phyloP scores from a whole-genome alignment of 169 alveolate species.

The Amoebophrya sp. region DNA sequence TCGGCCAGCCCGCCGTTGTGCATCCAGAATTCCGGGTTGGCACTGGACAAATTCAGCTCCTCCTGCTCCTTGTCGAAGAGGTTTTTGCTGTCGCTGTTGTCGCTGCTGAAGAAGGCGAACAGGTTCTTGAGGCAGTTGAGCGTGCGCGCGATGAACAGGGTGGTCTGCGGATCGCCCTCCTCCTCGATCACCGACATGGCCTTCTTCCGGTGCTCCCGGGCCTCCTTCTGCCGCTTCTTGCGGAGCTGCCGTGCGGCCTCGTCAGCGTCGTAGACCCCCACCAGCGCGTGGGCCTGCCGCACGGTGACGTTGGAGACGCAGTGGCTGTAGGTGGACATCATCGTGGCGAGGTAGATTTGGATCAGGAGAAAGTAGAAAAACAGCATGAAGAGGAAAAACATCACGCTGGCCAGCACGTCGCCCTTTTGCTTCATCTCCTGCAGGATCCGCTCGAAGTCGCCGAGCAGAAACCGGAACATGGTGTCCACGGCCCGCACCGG shows the following conservation, averaged over 20 bases:
- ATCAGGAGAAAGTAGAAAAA: slow-evolving; percentile 3
- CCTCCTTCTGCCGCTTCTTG: not conserved
- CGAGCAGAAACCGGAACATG: slow-evolving; percentile 4
- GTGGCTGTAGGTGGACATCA: not conserved
- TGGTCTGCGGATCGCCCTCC: slow-evolving; percentile 10
- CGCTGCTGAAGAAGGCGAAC: not conserved
- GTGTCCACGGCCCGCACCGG: not conserved
- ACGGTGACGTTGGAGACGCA: not conserved
- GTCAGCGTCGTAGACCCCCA: not conserved
- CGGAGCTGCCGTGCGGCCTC: no score
- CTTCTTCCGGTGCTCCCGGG: not conserved
- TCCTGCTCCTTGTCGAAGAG: no score
- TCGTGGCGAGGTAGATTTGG: not conserved
- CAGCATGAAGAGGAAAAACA: not conserved
- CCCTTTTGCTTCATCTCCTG: not conserved
- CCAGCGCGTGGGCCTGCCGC: not conserved
- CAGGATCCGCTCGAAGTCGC: slow-evolving; percentile 5
- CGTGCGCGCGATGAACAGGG: not conserved
- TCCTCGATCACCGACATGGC: not conserved
- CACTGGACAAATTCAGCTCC: no score
- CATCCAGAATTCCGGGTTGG: not conserved
- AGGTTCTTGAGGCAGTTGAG: not conserved
- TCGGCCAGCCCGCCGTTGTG: not conserved
- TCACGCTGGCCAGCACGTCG: not conserved
- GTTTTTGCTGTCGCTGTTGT: no score